Evolutionary conservation across 2,329 filamentous ascomycete genomes (phyloP).

Genomic region (Coniochaeta pulveracea): DNA sequence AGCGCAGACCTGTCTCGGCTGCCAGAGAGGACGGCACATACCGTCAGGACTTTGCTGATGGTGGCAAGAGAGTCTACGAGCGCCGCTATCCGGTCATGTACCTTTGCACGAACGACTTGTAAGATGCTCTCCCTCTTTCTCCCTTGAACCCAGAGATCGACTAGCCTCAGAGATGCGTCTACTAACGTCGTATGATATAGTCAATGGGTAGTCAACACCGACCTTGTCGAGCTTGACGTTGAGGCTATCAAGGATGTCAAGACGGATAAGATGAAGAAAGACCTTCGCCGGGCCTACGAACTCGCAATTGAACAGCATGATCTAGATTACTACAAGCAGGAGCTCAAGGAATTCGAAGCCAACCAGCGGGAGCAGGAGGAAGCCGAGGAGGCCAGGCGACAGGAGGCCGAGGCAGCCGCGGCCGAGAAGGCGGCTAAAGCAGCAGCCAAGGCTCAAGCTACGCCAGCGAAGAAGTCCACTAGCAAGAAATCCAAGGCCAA

Average conservation of each 20-base stretch:
- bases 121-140: constrained; percentile 29
- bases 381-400: background rate
- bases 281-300: constrained; percentile 65
- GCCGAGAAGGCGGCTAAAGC: constrained; percentile 24
- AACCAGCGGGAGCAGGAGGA: constrained; percentile 41
- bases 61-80: constrained; percentile 74
- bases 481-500: constrained; percentile 34
- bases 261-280: constrained; percentile 70
- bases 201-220: constrained; percentile 82
- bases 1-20: constrained; percentile 73
- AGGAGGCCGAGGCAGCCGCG: constrained; percentile 1
- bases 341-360: constrained; percentile 64
- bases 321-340: constrained; percentile 71
- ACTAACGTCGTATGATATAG: constrained; percentile 32
- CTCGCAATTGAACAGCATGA: constrained; percentile 70
- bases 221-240: constrained; percentile 66
- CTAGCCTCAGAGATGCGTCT: no score
- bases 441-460: constrained; percentile 17
- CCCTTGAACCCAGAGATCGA: no score
- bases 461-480: constrained; percentile 33
- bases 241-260: constrained; percentile 58
- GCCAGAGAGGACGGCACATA: constrained; percentile 75
- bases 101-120: constrained; percentile 93
- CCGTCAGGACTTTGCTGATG: constrained; percentile 76
- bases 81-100: constrained; percentile 94